These are phyloP conservation scores for Suhomyces bolitotheri DNA, from an alignment of 1,139 yeast genomes.

Conservation along the genomic window DNA sequence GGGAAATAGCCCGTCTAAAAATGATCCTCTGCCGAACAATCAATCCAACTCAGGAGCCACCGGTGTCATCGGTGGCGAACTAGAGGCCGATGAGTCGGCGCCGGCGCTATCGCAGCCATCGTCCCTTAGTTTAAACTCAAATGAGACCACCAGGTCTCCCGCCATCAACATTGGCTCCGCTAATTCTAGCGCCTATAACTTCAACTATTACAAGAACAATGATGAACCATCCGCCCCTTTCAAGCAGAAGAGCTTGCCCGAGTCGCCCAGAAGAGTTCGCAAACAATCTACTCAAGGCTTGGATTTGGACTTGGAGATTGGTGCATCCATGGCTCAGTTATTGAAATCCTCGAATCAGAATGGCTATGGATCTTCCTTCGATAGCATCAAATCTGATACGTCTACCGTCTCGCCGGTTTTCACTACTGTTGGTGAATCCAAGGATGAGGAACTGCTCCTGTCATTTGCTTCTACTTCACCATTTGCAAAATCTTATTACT, in stretches of 20 bases:
- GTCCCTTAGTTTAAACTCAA: constrained; percentile 10
- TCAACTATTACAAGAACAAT: constrained; percentile 14
- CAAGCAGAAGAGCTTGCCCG: constrained; percentile 2
- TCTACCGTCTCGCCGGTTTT: constrained; percentile 38
- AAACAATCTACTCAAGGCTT: constrained; percentile 12
- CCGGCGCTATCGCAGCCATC: constrained; percentile 45
- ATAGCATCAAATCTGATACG: constrained; percentile 37
- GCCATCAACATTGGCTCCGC: constrained; percentile 20
- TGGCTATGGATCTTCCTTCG: constrained; percentile 35
- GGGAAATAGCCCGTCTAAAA: constrained; percentile 65
- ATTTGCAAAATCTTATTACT: constrained; percentile 13
- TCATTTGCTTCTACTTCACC: constrained; percentile 31
- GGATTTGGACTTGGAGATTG: constrained; percentile 45
- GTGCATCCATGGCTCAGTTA: constrained; percentile 46
- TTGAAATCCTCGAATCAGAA: constrained; percentile 17
- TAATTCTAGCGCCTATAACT: constrained; percentile 13
- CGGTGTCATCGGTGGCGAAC: constrained; percentile 32
- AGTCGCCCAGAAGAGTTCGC: constrained; percentile 11
- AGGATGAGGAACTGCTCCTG: constrained; percentile 46
- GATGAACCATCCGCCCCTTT: constrained; percentile 4
- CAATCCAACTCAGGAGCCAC: constrained; percentile 22
- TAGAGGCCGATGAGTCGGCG: constrained; percentile 47
- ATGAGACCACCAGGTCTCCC: constrained; percentile 16
- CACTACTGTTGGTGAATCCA: constrained; percentile 30
- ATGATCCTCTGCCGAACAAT: constrained; percentile 51